Base-by-base conservation (phyloP, 2,329 filamentous ascomycete species). In the Coniella vitis region DNA sequence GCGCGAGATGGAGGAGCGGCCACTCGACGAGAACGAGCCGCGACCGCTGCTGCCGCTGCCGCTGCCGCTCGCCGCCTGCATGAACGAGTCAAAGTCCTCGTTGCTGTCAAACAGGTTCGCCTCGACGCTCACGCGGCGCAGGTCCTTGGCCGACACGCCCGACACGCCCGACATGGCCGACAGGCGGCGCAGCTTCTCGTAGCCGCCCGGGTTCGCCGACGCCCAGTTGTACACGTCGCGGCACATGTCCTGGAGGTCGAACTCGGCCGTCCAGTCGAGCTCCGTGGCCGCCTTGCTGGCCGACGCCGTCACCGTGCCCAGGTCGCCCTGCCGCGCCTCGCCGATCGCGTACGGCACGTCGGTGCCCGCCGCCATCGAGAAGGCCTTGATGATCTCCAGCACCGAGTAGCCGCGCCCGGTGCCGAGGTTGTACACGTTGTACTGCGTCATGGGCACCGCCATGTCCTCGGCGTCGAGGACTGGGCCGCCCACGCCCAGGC, bases 211-310 rank as follows among this genome's bases (percentile, higher is more conserved):
- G 32, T 52, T 52, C 8, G 49, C 22, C 2, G 37, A 31, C 1
- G 45, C 49, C 49, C 49, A 52, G 37, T 52, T 52, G 49, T 45
- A 52, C 4, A 52, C 49, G 36, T 52, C 49, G 19, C 43, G 37
- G 45, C 49, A 52, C 49, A 52, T 52, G 45, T 52, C 49, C 22
- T 52, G 49, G 2, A 52, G 37, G 12, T 48, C 49, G 45, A 52
- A 52, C 16, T 49, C 46, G 37, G 46, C 49, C 17, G 35, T 52
- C 49, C 46, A 52, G 37, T 52, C 49, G 32, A 52, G 49, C 46
- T 52, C 49, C 10, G 46, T 52, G 3, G 46, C 47, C 14, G 49
- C 49, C 16, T 52, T 52, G 45, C 45, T 37, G 14, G 49, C 31
- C 5, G 49, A 48, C 1, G 49, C 49, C 5, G 49, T 52, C 10